Evolutionary conservation across 2,329 filamentous ascomycete genomes (phyloP), one percentile per base, ranked within the genome.

Genomic region (Talaromyces amestolkiae): DNA sequence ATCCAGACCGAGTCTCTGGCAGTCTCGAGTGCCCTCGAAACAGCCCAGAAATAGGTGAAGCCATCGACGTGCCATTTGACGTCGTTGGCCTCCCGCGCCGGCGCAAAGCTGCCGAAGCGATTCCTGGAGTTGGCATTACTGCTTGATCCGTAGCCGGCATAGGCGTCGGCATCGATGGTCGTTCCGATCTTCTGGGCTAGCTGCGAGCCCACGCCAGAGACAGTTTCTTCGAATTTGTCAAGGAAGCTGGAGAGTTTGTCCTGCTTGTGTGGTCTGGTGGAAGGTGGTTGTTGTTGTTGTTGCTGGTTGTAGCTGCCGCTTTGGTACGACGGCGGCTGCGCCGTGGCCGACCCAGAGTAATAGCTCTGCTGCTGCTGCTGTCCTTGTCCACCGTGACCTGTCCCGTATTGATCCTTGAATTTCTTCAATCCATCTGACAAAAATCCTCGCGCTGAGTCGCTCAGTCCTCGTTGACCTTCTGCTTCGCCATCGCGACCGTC

Each of bases 61-160:
- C 90, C 92, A 74, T 95, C 91, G 19, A 95, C 91, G 77, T 90
- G 93, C 91, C 92, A 96, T 82, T 96, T 96, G 68, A 86, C 87
- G 68, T 87, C 82, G 73, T 92, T 89, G 65, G 90, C 89, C 37
- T 86, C 85, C 22, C 90, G 85, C 72, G 89, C 85, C 0, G 91
- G 87, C 1, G 91, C 90, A 79, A 96, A 96, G 66, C 84, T 86
- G 58, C 82, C 77, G 72, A 83, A 87, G 63, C 85, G 81, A 69
- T 86, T 79, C 66, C 83, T 73, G 41, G 83, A 54, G 39, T 69
- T 70, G 72, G 70, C 33, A 75, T 79, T 58, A 72, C 72, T 49
- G 72, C 75, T 63, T 73, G 64, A 17, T 41, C 64, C 79, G 69
- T 77, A 78, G 68, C 82, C 75, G 31, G 77, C 81, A 71, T 83